Evolutionary conservation across 2,329 filamentous ascomycete species (phyloP).

Genomic region (Xylaria sp.): DNA sequence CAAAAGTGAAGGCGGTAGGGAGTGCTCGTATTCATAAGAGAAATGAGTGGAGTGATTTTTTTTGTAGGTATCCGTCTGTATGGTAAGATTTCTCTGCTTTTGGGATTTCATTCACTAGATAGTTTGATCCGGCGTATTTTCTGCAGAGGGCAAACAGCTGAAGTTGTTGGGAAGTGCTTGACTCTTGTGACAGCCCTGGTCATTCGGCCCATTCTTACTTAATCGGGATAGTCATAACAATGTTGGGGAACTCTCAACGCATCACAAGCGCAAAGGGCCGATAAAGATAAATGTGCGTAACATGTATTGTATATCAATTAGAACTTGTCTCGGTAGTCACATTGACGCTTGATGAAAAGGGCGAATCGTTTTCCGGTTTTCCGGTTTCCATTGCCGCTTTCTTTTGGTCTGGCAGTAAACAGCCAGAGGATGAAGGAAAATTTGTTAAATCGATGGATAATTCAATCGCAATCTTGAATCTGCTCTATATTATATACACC

Average conservation of each 20-base stretch:
- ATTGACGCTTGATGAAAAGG: not conserved
- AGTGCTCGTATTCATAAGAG: not conserved
- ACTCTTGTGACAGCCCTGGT: not conserved
- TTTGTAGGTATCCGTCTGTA: not conserved
- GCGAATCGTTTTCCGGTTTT: not conserved
- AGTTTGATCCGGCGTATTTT: not conserved
- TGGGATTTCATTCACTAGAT: not conserved
- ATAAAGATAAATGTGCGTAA: not conserved
- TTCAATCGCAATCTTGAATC: not conserved
- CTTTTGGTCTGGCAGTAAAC: not conserved
- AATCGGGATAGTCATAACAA: not conserved
- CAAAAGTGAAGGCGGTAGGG: not conserved
- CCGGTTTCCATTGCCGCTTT: not conserved
- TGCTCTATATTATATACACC: not conserved
- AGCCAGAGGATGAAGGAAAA: not conserved
- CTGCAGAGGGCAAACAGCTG: not conserved
- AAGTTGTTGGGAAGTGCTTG: not conserved
- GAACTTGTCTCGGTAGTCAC: not conserved
- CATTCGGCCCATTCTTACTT: not conserved
- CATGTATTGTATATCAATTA: not conserved
- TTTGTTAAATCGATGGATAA: not conserved
- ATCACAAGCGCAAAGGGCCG: too few relatives aligned
- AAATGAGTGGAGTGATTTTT: too few relatives aligned
- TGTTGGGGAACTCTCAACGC: not conserved
- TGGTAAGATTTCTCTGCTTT: not conserved